Evolutionary conservation across 805 yeast species (phyloP), one percentile per base, ranked within the genome.

Genomic region (Kurtzmaniella fragi): DNA sequence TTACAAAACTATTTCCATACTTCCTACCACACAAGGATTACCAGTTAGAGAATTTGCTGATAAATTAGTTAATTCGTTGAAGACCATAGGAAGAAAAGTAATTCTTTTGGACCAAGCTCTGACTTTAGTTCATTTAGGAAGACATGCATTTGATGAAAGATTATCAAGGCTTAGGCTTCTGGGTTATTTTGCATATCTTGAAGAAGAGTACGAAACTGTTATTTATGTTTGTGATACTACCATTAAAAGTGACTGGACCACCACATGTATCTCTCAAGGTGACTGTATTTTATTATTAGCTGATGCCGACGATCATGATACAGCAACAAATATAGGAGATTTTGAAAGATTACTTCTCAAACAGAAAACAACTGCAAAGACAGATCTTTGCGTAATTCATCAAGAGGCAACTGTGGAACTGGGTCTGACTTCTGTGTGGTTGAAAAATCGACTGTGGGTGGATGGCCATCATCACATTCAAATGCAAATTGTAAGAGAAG

Each of bases 401-500:
- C 83, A 88, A 4, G 95, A 88, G 17, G 75, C 83, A 47, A 77
- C 67, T 45, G 96, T 93, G 4, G 75, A 75, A 17, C 91, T 95
- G 0, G 99, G 99, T 0, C 71, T 84, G 7, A 89, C 97, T 0
- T 79, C 80, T 33, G 69, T 71, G 36, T 91, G 98, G 98, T 68
- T 93, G 36, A 84, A 84, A 50, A 78, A 77, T 42, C 67, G 99
- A 45, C 74, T 80, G 2, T 93, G 98, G 98, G 88, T 93, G 3
- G 87, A 87, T 46, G 79, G 88, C 0, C 96, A 91, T 54, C 97
- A 93, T 56, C 98, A 91, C 57, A 77, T 91, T 11, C 95, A 87
- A 49, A 80, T 90, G 78, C 66, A 61, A 23, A 52, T 67, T 14
- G 44, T 51, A 0, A 49, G 55, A 14, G 57, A 53, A 17, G 38